Conservation (phyloP, 2,329 filamentous ascomycete species). For the Tolypocladium album region DNA sequence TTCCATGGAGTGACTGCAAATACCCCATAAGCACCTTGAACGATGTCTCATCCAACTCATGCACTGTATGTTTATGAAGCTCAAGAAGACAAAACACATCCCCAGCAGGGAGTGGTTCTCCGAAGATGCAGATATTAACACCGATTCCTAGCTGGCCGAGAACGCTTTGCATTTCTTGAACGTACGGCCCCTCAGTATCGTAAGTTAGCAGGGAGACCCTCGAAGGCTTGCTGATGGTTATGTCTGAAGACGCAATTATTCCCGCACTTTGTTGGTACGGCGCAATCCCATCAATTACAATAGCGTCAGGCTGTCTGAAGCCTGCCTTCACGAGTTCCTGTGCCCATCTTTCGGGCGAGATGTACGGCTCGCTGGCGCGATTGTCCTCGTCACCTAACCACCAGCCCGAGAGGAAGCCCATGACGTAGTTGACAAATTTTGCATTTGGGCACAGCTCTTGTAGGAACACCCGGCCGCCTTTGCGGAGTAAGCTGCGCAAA, state of each 20-base stretch:
- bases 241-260: not conserved
- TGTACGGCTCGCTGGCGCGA: conserved; percentile 13
- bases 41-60: not conserved
- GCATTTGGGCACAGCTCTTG: not conserved
- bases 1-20: not conserved
- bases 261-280: not conserved
- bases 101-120: not conserved
- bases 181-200: not conserved
- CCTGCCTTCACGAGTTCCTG: conserved; percentile 12
- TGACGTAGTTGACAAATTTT: conserved; percentile 12
- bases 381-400: conserved; percentile 20
- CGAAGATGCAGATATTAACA: conserved; percentile 1
- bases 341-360: conserved; percentile 13
- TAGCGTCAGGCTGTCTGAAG: conserved; percentile 7
- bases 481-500: not conserved
- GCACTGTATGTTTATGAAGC: not conserved
- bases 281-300: not conserved
- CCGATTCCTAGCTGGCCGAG: not conserved
- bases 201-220: not conserved
- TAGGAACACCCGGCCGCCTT: not conserved
- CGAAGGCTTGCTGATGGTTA: not conserved
- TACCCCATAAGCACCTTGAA: conserved; percentile 1
- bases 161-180: not conserved
- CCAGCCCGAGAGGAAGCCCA: conserved; percentile 19
- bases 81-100: conserved; percentile 3